Evolutionary conservation across 306 rosid genomes (phyloP).

Genomic region (Casuarina cunninghamiana): DNA sequence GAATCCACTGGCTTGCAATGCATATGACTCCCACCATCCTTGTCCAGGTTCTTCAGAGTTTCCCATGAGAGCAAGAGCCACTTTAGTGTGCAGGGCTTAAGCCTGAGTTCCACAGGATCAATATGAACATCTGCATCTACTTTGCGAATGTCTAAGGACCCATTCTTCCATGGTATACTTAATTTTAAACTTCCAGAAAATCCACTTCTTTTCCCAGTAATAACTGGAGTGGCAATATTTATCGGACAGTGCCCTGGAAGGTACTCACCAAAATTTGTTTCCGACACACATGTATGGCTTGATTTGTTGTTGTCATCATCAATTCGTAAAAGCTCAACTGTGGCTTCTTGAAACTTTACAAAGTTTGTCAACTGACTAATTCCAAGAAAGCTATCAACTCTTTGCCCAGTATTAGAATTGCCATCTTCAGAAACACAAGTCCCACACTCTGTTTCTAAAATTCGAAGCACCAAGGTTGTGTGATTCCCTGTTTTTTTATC

Average conservation of each 20-base stretch:
- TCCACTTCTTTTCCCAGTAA: conserved; percentile 75
- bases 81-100: conserved; percentile 76
- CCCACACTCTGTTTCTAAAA: conserved; percentile 80
- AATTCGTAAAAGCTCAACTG: conserved; percentile 69
- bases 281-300: conserved; percentile 31
- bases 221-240: conserved; percentile 51
- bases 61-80: conserved; percentile 67
- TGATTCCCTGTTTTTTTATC: conserved; percentile 34
- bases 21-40: conserved; percentile 35
- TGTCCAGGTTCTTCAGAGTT: conserved; percentile 50
- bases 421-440: conserved; percentile 78
- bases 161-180: conserved; percentile 92
- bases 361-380: conserved; percentile 70
- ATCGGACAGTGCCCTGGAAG: conserved; percentile 36
- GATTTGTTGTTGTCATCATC: conserved; percentile 38
- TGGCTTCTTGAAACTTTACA: conserved; percentile 82
- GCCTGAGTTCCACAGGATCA: conserved; percentile 69
- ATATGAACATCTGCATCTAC: conserved; percentile 81
- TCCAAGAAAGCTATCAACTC: conserved; percentile 67
- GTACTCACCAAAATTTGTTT: conserved; percentile 38
- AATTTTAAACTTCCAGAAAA: conserved; percentile 83
- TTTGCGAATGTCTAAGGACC: conserved; percentile 77
- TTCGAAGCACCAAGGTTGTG: conserved; percentile 64
- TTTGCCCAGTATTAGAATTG: conserved; percentile 44
- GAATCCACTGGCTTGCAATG: conserved; percentile 42